Percentiles rank a stretch among this genome's conserved stretches.
phyloP scores from a whole-genome alignment of 2,329 filamentous ascomycete species.

The Curvularia hawaiiensis region DNA sequence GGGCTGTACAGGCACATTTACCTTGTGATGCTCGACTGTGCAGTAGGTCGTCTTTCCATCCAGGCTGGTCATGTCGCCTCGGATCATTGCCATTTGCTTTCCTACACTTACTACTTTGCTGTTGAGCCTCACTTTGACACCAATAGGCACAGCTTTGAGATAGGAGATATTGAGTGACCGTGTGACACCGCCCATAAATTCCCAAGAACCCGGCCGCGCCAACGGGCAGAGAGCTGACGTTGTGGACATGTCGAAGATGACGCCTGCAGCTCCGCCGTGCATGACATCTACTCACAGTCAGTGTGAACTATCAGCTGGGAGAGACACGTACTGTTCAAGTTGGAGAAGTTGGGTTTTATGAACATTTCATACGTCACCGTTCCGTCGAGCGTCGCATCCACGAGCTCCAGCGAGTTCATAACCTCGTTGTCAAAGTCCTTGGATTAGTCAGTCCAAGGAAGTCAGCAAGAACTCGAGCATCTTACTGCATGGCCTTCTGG shows the following conservation, averaged over 20 bases:
- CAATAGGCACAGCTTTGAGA: constrained; percentile 55
- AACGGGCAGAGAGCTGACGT: constrained; percentile 57
- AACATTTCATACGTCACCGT: constrained; percentile 43
- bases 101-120: constrained; percentile 54
- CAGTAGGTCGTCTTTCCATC: constrained; percentile 56
- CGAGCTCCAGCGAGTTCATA: constrained; percentile 45
- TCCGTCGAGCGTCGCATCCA: constrained; percentile 46
- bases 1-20: constrained; percentile 49
- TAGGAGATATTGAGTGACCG: constrained; percentile 59
- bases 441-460: constrained; percentile 4
- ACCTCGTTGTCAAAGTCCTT: constrained; percentile 48
- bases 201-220: constrained; percentile 56
- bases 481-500: constrained; percentile 42
- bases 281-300: constrained; percentile 43
- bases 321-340: constrained; percentile 42
- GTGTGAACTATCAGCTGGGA: neutral
- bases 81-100: constrained; percentile 58
- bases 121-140: constrained; percentile 51
- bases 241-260: constrained; percentile 52
- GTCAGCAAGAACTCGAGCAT: neutral
- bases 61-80: constrained; percentile 55
- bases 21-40: constrained; percentile 60
- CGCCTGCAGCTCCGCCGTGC: constrained; percentile 48
- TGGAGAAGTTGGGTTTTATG: constrained; percentile 46
- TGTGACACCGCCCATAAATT: constrained; percentile 59